A percentile compares a stretch with the other conserved stretches of the same genome.
Conservation (phyloP, 2,329 filamentous ascomycete species). For the Amphichorda felina region DNA sequence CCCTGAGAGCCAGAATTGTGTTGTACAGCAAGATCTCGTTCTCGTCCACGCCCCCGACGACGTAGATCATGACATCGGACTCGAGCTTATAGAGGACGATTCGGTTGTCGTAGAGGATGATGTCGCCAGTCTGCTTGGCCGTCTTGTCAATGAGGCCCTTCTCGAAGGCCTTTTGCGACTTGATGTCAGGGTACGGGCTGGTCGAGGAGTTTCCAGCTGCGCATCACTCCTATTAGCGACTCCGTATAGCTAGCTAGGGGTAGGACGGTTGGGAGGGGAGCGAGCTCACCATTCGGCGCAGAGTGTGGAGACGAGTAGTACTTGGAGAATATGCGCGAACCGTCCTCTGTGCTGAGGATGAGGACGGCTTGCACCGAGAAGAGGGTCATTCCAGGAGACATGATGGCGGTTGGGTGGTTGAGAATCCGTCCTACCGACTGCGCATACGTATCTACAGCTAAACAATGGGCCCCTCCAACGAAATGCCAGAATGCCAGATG, state of each 20-base stretch:
- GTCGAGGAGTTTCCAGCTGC: slow-evolving; percentile 35
- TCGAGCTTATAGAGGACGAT: slow-evolving; percentile 98
- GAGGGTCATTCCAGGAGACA: slow-evolving; percentile 66
- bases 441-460: no score
- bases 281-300: slow-evolving; percentile 22
- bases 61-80: slow-evolving; percentile 91
- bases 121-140: slow-evolving; percentile 86
- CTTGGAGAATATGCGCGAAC: slow-evolving; percentile 84
- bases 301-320: slow-evolving; percentile 63
- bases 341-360: slow-evolving; percentile 75
- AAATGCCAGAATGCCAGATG: slow-evolving; percentile 3
- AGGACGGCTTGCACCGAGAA: slow-evolving; percentile 69
- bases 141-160: slow-evolving; percentile 95
- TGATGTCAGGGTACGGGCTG: slow-evolving; percentile 77
- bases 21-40: slow-evolving; percentile 97
- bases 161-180: slow-evolving; percentile 93
- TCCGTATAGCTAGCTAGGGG: slow-evolving; percentile 3
- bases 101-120: slow-evolving; percentile 94
- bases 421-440: no score
- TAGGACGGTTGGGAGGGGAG: slow-evolving; percentile 4
- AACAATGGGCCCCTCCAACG: slow-evolving; percentile 18
- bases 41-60: slow-evolving; percentile 83
- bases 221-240: slow-evolving; percentile 18
- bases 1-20: slow-evolving; percentile 80
- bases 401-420: slow-evolving; percentile 20